These are phyloP conservation scores for Neoascochyta sp. DNA, from an alignment of 2,329 filamentous ascomycete species.

Conservation along the genomic window DNA sequence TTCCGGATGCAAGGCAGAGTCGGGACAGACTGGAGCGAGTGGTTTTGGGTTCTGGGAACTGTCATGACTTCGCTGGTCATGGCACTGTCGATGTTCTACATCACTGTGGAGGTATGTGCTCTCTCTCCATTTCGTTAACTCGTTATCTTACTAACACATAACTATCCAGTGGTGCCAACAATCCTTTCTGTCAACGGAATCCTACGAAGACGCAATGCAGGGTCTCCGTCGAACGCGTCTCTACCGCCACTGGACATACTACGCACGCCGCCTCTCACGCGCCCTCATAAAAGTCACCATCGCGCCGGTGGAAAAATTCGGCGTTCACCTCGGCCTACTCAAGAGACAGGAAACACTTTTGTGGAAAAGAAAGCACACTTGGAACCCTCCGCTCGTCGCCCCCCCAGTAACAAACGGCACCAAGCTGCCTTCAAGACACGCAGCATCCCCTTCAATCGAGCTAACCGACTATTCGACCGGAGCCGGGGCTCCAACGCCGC, in stretches of 20 bases:
- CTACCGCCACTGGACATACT: slow-evolving; percentile 17
- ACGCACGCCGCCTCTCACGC: slow-evolving; percentile 9
- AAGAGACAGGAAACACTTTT: slow-evolving; percentile 22
- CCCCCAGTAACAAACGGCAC: background rate
- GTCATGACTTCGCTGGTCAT: slow-evolving; percentile 28
- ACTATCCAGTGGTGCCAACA: slow-evolving; percentile 37
- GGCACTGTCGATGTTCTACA: slow-evolving; percentile 34
- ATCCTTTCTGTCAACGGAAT: slow-evolving; percentile 35
- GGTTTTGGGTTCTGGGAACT: slow-evolving; percentile 35
- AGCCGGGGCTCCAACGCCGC: slow-evolving; percentile 1
- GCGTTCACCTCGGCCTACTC: slow-evolving; percentile 10
- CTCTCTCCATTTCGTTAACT: background rate
- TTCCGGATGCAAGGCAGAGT: slow-evolving; percentile 30
- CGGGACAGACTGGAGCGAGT: slow-evolving; percentile 22
- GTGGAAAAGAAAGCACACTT: slow-evolving; percentile 16
- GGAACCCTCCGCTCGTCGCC: slow-evolving; percentile 2
- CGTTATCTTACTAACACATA: background rate
- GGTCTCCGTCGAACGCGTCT: slow-evolving; percentile 26
- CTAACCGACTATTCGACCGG: slow-evolving; percentile 11
- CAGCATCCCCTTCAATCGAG: slow-evolving; percentile 10
- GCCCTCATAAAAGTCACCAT: slow-evolving; percentile 10
- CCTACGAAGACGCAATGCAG: slow-evolving; percentile 23
- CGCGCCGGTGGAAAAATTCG: slow-evolving; percentile 12
- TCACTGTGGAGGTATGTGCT: slow-evolving; percentile 31
- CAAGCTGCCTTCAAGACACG: background rate